Percentiles rank a stretch among this genome's conserved stretches.
These are phyloP conservation scores for Begonia peltatifolia DNA, from an alignment of 306 rosid genomes.

Conservation along the genomic window DNA sequence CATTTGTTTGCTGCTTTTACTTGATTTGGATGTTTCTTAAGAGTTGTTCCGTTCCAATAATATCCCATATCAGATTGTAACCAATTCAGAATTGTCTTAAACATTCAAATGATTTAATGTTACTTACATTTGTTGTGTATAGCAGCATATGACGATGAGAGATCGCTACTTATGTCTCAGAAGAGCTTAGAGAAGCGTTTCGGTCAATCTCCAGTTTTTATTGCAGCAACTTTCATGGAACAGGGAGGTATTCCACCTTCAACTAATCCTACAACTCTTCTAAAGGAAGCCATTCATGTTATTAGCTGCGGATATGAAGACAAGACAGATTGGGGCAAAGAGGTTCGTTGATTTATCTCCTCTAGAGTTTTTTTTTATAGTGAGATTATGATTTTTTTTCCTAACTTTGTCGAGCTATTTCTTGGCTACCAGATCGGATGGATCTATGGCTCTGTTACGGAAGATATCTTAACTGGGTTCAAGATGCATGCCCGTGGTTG, in stretches of 20 bases:
- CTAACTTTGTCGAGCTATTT: not conserved
- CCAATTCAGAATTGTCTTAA: not conserved
- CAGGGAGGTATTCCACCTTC: slow-evolving; percentile 97
- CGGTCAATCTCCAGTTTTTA: slow-evolving; percentile 95
- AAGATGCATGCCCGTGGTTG: slow-evolving; percentile 99
- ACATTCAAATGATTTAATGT: slow-evolving; percentile 3
- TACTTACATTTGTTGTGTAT: slow-evolving; percentile 6
- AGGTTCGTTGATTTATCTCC: slow-evolving; percentile 26
- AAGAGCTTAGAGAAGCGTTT: slow-evolving; percentile 97
- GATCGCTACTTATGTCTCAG: slow-evolving; percentile 78
- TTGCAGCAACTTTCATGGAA: slow-evolving; percentile 97
- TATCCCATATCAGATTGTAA: too few species aligned
- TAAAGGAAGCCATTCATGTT: slow-evolving; percentile 98
- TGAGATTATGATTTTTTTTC: not conserved
- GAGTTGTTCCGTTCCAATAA: too few species aligned
- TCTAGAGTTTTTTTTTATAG: slow-evolving; percentile 9
- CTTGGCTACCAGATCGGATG: slow-evolving; percentile 76
- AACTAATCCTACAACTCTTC: slow-evolving; percentile 91
- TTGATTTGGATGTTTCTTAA: not conserved
- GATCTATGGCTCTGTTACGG: slow-evolving; percentile 99
- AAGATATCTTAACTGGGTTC: slow-evolving; percentile 97
- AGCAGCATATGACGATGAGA: slow-evolving; percentile 93
- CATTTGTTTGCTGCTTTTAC: slow-evolving; percentile 27
- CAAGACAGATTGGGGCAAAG: slow-evolving; percentile 98
- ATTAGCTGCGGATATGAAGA: slow-evolving; percentile 99